Evolutionary conservation across 2,329 filamentous ascomycete species (phyloP).

Genomic region (Xylaria sp.): DNA sequence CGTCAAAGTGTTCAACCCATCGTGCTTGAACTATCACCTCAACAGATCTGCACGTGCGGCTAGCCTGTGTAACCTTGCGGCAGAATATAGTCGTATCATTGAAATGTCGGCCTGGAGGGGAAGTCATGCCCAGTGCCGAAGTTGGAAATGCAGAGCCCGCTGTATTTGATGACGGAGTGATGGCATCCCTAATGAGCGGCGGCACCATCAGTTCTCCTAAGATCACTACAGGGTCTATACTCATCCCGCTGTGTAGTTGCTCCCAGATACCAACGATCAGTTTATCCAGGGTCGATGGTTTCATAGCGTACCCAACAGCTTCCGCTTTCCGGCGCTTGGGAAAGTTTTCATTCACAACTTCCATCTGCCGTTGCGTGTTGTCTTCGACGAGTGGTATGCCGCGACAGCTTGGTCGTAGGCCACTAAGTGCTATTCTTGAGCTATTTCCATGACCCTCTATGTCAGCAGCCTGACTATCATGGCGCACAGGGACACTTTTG

Average conservation of each 20-base stretch:
- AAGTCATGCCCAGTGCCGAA: background rate
- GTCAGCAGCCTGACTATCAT: background rate
- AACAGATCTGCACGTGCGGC: constrained; percentile 59
- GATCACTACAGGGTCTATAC: constrained; percentile 38
- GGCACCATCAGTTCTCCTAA: constrained; percentile 35
- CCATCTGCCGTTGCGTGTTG: constrained; percentile 38
- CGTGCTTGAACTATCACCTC: constrained; percentile 64
- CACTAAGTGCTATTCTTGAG: constrained; percentile 50
- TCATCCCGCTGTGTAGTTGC: constrained; percentile 41
- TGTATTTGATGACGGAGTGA: background rate
- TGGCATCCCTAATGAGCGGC: constrained; percentile 18
- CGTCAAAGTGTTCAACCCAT: constrained; percentile 58
- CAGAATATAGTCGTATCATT: constrained; percentile 42
- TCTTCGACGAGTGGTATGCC: constrained; percentile 29
- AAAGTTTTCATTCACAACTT: constrained; percentile 31
- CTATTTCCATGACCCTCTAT: background rate
- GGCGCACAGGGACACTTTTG: background rate
- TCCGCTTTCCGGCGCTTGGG: constrained; percentile 35
- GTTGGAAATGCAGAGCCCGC: background rate
- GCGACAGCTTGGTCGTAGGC: constrained; percentile 29
- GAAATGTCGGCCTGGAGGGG: constrained; percentile 31
- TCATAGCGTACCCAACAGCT: constrained; percentile 39
- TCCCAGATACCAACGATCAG: constrained; percentile 44
- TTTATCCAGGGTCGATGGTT: constrained; percentile 39
- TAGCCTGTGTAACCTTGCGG: constrained; percentile 47